A percentile compares a stretch with the other conserved stretches of the same genome.
phyloP scores from a whole-genome alignment of 495 filamentous ascomycete species.

The Trichoderma gamsii region DNA sequence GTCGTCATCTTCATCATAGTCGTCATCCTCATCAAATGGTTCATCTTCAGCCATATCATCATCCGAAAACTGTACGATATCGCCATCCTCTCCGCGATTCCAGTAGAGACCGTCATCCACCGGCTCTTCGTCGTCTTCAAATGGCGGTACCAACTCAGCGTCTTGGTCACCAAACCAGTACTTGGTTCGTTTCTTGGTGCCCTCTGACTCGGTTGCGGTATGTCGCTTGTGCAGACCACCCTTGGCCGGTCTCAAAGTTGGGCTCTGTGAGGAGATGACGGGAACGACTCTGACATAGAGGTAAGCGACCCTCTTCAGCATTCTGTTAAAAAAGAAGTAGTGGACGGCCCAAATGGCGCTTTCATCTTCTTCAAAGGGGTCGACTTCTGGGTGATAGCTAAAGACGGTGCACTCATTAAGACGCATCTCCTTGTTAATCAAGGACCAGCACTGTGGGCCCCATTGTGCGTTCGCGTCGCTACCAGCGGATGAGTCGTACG shows the following conservation, averaged over 20 bases:
- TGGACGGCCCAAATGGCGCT: slow-evolving; percentile 90
- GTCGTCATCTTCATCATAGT: slow-evolving; percentile 24
- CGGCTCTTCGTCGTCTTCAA: slow-evolving; percentile 40
- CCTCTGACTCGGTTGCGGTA: slow-evolving; percentile 23
- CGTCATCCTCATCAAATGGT: slow-evolving; percentile 22
- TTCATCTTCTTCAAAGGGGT: slow-evolving; percentile 81
- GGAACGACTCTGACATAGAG: slow-evolving; percentile 82
- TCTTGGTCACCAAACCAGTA: slow-evolving; percentile 74
- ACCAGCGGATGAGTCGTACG: slow-evolving; percentile 27
- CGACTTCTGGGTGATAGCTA: slow-evolving; percentile 77
- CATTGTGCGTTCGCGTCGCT: slow-evolving; percentile 44
- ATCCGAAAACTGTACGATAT: slow-evolving; percentile 22
- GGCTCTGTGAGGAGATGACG: slow-evolving; percentile 68
- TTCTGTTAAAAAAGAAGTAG: slow-evolving; percentile 96
- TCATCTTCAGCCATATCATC: slow-evolving; percentile 20
- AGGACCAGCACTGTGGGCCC: slow-evolving; percentile 82
- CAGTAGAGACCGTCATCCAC: slow-evolving; percentile 36
- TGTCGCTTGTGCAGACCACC: slow-evolving; percentile 16
- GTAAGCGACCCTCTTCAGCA: slow-evolving; percentile 89
- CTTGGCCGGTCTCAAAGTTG: slow-evolving; percentile 30
- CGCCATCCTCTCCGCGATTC: slow-evolving; percentile 47
- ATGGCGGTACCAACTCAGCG: slow-evolving; percentile 34
- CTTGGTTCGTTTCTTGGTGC: slow-evolving; percentile 62
- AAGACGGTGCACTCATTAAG: slow-evolving; percentile 80
- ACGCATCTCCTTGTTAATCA: slow-evolving; percentile 87